Evolutionary conservation across 2,329 filamentous ascomycete genomes (phyloP), one percentile per base, ranked within the genome.

Genomic region (Curvularia sp.): DNA sequence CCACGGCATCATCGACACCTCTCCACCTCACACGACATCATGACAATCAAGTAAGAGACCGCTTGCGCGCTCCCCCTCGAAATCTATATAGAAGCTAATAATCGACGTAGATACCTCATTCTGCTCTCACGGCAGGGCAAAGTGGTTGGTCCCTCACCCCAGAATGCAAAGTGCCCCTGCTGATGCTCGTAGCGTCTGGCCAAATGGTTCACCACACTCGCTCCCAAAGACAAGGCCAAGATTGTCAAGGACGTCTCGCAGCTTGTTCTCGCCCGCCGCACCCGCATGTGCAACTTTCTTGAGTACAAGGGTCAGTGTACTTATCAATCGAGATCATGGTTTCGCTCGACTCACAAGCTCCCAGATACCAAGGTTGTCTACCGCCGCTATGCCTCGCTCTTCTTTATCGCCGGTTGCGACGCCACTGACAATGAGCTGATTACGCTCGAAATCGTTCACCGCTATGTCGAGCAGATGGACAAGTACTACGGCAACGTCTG

Each of bases 401-500:
- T 98, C 85, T 99, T 99, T 85, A 99, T 99, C 78, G 93, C 94
- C 73, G 95, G 95, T 72, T 97, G 93, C 82, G 89, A 93, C 53
- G 93, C 93, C n/a, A 93, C 92, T 64, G 95, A 99, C 80, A 99
- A 99, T 80, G 95, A 99, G 78, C 84, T 99, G 75, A 97, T 98
- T 78, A 97, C 92, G 24, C 92, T 99, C 76, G 95, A 99, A 80
- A 93, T 99, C 76, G 96, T 99, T 73, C 95, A 99, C 80, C 92
- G 95, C 80, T 99, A 99, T 78, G 95, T 99, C 75, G 95, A 99
- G 80, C 95, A 99, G 82, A 99, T 99, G 95, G 95, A 99, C 85
- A 99, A 99, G 80, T 99, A 99, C 83, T 99, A 98, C 79, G 95
- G 95, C 79, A 99, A 99, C 79, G 95, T 99, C 60, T 99, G 95